These are phyloP conservation scores for Phytophthora tentaculata DNA, from an alignment of 352 stramenopile genomes.

Conservation along the genomic window DNA sequence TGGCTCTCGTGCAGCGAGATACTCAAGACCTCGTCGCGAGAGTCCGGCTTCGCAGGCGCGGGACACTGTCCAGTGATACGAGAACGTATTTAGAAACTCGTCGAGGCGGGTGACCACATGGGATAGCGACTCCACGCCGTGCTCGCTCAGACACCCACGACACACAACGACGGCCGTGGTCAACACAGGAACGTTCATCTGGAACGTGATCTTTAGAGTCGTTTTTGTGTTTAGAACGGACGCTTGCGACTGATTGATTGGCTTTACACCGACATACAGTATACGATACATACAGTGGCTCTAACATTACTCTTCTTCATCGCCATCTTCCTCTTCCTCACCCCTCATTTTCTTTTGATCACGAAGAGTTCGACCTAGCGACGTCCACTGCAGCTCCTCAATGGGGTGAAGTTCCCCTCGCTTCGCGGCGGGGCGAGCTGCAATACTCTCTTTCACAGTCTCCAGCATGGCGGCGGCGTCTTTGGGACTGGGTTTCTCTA, in stretches of 20 bases:
- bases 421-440: slow-evolving; percentile 13
- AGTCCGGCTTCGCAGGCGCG: slow-evolving; percentile 15
- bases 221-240: background rate
- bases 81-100: slow-evolving; percentile 21
- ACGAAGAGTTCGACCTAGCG: slow-evolving; percentile 25
- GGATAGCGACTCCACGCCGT: slow-evolving; percentile 15
- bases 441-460: slow-evolving; percentile 23
- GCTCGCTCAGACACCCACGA: slow-evolving; percentile 11
- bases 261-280: background rate
- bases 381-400: slow-evolving; percentile 28
- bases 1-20: slow-evolving; percentile 20
- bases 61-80: slow-evolving; percentile 13
- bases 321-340: slow-evolving; percentile 2
- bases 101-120: slow-evolving; percentile 18
- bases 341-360: slow-evolving; percentile 18
- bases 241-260: background rate
- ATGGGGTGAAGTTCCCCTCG: slow-evolving; percentile 17
- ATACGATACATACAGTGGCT: background rate
- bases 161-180: slow-evolving; percentile 14
- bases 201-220: too few relatives aligned
- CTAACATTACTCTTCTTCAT: slow-evolving; percentile 7
- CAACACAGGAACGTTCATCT: slow-evolving; percentile 10
- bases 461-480: slow-evolving; percentile 32
- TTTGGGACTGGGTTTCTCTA: slow-evolving; percentile 20
- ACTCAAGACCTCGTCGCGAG: slow-evolving; percentile 12